These are phyloP conservation scores for Candolleomyces aberdarensis DNA, from an alignment of 768 basidiomycete genomes.

Conservation along the genomic window DNA sequence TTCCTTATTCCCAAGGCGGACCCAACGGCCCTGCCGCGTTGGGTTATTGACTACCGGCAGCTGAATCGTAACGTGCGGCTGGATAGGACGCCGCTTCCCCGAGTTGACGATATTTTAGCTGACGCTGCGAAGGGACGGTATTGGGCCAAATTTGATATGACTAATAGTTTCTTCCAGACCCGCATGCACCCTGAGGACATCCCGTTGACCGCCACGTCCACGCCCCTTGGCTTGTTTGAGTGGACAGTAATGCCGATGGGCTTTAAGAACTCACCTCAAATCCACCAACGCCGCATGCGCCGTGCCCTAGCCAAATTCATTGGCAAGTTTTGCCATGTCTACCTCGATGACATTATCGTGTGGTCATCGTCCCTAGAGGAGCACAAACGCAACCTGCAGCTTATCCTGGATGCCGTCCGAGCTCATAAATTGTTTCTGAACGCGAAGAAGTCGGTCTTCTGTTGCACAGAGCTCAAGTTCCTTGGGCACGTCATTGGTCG, in stretches of 20 bases:
- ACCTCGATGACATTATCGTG: slow-evolving; percentile 26
- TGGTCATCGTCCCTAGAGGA: slow-evolving; percentile 36
- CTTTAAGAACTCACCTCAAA: slow-evolving; percentile 26
- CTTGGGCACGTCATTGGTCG: not conserved
- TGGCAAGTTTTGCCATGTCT: slow-evolving; percentile 31
- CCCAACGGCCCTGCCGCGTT: no score
- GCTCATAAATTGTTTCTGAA: no score
- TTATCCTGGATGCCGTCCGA: slow-evolving; percentile 20
- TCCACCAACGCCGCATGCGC: slow-evolving; percentile 26
- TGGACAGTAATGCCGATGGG: slow-evolving; percentile 38
- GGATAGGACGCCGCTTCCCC: slow-evolving; percentile 16
- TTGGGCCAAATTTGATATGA: slow-evolving; percentile 32
- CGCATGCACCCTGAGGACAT: no score
- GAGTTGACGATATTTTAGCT: slow-evolving; percentile 15
- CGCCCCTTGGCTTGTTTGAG: slow-evolving; percentile 30
- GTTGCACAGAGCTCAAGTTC: no score
- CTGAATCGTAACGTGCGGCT: slow-evolving; percentile 1
- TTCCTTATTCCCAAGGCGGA: not conserved
- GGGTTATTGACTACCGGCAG: no score
- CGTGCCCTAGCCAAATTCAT: slow-evolving; percentile 27
- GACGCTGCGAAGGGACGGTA: slow-evolving; percentile 34
- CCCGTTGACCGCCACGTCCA: slow-evolving; percentile 24
- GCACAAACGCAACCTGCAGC: slow-evolving; percentile 22
- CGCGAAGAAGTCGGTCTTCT: no score
- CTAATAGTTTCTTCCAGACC: no score